Percentiles rank a stretch among this genome's conserved stretches.
phyloP scores from a whole-genome alignment of 129 eudicot species.

The Flaveria bidentis region DNA sequence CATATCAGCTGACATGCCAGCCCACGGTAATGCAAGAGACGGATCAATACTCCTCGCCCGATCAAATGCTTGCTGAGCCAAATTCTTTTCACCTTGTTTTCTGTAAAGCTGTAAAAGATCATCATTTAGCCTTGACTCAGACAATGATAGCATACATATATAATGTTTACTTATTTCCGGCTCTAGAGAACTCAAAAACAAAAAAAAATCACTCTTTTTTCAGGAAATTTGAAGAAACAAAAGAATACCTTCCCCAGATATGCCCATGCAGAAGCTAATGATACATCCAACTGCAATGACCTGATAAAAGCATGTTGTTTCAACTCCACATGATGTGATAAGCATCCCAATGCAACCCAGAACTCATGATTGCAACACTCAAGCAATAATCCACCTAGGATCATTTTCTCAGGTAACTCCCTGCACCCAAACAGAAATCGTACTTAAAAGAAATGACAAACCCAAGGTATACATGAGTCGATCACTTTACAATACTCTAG shows the following conservation, averaged over 20 bases:
- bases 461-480: background rate
- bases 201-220: slow-evolving; percentile 6
- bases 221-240: slow-evolving; percentile 1
- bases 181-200: slow-evolving; percentile 6
- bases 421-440: slow-evolving; percentile 39
- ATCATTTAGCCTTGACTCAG: slow-evolving; percentile 27
- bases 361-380: slow-evolving; percentile 82
- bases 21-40: slow-evolving; percentile 98
- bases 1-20: slow-evolving; percentile 98
- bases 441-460: slow-evolving; percentile 3
- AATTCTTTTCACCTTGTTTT: slow-evolving; percentile 58
- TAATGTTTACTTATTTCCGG: background rate
- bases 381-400: slow-evolving; percentile 78
- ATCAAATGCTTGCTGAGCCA: slow-evolving; percentile 95
- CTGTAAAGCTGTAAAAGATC: slow-evolving; percentile 66
- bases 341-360: slow-evolving; percentile 91
- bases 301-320: slow-evolving; percentile 90
- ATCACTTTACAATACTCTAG: background rate
- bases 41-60: slow-evolving; percentile 99
- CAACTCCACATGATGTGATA: slow-evolving; percentile 59
- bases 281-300: slow-evolving; percentile 84
- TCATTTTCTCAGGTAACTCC: slow-evolving; percentile 86
- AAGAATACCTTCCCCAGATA: slow-evolving; percentile 89
- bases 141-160: slow-evolving; percentile 13
- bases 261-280: slow-evolving; percentile 98